Evolutionary conservation across 805 yeast genomes (phyloP).

Genomic region (Ogataea glucozyma): DNA sequence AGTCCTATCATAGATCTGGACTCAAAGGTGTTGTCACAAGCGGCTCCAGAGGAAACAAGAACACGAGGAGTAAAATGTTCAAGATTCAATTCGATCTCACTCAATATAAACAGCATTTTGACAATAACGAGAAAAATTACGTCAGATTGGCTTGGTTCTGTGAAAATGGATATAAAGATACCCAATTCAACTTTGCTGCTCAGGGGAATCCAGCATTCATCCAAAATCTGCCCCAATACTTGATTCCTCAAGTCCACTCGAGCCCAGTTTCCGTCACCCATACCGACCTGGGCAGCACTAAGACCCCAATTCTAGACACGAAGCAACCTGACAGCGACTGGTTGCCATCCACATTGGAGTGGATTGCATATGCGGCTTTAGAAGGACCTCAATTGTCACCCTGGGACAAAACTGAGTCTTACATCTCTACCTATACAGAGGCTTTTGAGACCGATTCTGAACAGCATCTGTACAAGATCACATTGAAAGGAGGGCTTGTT

Average conservation of each 20-base stretch:
- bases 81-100: constrained; percentile 26
- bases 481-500: constrained; percentile 24
- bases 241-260: not conserved
- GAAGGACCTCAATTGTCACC: constrained; percentile 29
- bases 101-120: constrained; percentile 9
- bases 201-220: not conserved
- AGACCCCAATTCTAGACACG: constrained; percentile 20
- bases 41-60: constrained; percentile 28
- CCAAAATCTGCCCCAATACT: not conserved
- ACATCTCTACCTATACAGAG: constrained; percentile 29
- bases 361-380: constrained; percentile 32
- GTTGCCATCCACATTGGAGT: constrained; percentile 30
- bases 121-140: constrained; percentile 22
- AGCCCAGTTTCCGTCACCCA: not conserved
- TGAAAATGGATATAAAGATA: constrained; percentile 22
- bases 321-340: constrained; percentile 24
- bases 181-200: constrained; percentile 11
- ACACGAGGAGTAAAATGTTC: constrained; percentile 23
- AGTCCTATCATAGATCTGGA: constrained; percentile 36
- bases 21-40: constrained; percentile 32
- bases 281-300: constrained; percentile 15
- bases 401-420: constrained; percentile 22
- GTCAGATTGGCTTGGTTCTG: constrained; percentile 34
- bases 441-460: constrained; percentile 11
- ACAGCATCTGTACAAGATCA: constrained; percentile 16